Evolutionary conservation across 768 basidiomycete species (phyloP).

Genomic region (Ramaria sp.): DNA sequence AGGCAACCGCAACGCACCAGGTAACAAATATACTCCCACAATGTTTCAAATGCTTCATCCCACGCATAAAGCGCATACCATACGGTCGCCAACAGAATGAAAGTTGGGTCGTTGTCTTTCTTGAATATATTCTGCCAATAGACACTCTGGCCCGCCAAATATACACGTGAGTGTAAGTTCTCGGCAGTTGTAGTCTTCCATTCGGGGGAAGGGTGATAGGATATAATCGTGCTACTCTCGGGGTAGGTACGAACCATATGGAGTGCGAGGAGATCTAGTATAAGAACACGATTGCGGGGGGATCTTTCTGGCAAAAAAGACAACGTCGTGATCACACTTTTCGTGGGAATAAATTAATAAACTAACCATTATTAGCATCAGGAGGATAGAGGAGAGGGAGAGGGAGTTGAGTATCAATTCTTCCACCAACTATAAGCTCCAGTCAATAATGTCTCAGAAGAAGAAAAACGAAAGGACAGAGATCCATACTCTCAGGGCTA

Average conservation of each 20-base stretch:
- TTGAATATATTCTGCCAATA: constrained; percentile 10
- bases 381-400: constrained; percentile 18
- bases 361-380: not conserved
- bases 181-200: constrained; percentile 8
- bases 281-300: constrained; percentile 13
- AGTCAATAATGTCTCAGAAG: not conserved
- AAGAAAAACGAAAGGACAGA: not conserved
- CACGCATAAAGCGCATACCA: constrained; percentile 13
- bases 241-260: constrained; percentile 10
- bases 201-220: constrained; percentile 24
- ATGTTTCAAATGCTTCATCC: constrained; percentile 10
- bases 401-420: constrained; percentile 43
- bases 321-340: not conserved
- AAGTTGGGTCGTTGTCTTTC: constrained; percentile 7
- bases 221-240: constrained; percentile 29
- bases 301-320: not conserved
- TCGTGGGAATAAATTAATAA: not conserved
- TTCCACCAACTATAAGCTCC: constrained; percentile 12
- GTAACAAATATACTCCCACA: constrained; percentile 8
- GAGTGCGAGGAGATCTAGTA: constrained; percentile 11
- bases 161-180: constrained; percentile 7
- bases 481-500: not conserved
- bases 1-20: not conserved
- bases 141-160: constrained; percentile 9
- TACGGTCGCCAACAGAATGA: constrained; percentile 6